phyloP scores from a whole-genome alignment of 768 basidiomycete genomes.

The Tricholoma furcatifolium region DNA sequence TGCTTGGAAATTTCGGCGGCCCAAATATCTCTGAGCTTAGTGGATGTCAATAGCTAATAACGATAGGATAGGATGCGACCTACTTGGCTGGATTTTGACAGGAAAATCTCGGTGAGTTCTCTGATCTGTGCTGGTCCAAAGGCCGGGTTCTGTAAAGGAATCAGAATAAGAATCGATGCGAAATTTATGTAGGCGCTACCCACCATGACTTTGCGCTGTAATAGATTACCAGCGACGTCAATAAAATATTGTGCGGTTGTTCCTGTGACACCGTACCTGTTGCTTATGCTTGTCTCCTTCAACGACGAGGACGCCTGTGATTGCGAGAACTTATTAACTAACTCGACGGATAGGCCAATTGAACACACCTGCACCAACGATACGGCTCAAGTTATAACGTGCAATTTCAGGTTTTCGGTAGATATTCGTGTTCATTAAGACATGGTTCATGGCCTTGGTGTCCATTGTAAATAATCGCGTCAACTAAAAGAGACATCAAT shows the following conservation, averaged over 20 bases:
- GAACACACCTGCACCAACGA: constrained; percentile 40
- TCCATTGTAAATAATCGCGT: constrained; percentile 57
- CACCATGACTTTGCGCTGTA: constrained; percentile 45
- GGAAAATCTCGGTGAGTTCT: constrained; percentile 53
- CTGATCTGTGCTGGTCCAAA: constrained; percentile 62
- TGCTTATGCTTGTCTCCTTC: constrained; percentile 47
- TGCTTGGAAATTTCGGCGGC: constrained; percentile 30
- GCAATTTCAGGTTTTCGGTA: constrained; percentile 53
- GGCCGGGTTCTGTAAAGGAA: constrained; percentile 53
- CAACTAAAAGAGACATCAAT: constrained; percentile 20
- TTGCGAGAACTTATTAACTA: neutral
- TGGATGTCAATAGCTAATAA: constrained; percentile 9
- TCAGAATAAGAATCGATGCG: neutral
- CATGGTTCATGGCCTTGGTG: constrained; percentile 57
- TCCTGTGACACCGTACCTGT: constrained; percentile 29
- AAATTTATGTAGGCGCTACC: neutral
- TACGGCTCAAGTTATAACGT: constrained; percentile 33
- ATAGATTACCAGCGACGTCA: neutral
- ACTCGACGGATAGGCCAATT: neutral
- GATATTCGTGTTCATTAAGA: constrained; percentile 52
- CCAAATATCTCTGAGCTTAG: constrained; percentile 51
- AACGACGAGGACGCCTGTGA: constrained; percentile 47
- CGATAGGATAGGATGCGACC: neutral
- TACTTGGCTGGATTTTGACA: constrained; percentile 53
- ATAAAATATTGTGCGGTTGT: neutral